Base-by-base conservation (phyloP, 2,329 filamentous ascomycete species). In the Aspergillus sp. region DNA sequence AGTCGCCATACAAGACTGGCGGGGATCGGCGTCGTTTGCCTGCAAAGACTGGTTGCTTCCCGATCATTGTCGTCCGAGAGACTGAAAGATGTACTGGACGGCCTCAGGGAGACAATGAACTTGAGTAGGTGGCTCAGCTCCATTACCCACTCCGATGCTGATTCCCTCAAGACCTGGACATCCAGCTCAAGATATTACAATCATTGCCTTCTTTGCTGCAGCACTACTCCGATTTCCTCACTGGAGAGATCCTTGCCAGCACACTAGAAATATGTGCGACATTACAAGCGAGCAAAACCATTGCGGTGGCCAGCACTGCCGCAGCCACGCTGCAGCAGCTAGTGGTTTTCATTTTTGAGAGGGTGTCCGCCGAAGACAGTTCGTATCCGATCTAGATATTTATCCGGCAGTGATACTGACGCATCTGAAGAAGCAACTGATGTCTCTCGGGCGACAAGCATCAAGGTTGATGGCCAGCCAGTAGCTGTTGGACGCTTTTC, bases 271-370 rank as follows among this genome's bases (percentile, higher is more conserved):
- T 94, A 53, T 96, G 91, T 62, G 91, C 91, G 39, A 81, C 85
- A 31, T 64, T 98, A 30, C 88, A 96, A 60, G 81, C 78, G 35
- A 91, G 83, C 59, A 96, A 95, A 63, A 93, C 88, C 63, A 78
- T 80, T 15, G 86, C 93, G 32, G 86, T 98, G 47, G 93, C 89
- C 53, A 93, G 93, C 48, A 96, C 93, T 1, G 91, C 91, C 7
- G 86, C 89, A 15, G 91, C 91, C n/a, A 96, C 91, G 2, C 67
- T 98, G 33, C 89, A 95, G 60, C 91, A 96, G 58, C 73, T 98
- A 10, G 80, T 96, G 5, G 85, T 91, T 19, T 82, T 84, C 1
- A 82, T 94, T 0, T 96, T 95, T 59, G 91, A 96, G 55, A 91
- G 93, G 56, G 86, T 95, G 2, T 74, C 79, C 1, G 66, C 67